Evolutionary conservation across 257 asterid genomes (phyloP).

Genomic region (Salvia hispanica): DNA sequence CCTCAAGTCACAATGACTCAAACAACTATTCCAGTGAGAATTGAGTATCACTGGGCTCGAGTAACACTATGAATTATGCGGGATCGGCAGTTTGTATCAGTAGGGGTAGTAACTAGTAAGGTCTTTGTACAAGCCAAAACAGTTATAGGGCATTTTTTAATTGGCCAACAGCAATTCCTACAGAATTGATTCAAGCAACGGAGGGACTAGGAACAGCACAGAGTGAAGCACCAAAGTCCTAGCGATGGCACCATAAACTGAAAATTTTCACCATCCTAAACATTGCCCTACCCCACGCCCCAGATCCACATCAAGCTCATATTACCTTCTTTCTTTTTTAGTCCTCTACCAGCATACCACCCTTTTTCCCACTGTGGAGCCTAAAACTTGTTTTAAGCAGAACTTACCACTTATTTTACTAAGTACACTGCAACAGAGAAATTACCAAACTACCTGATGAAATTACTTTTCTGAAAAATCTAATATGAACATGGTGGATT

Average conservation of each 20-base stretch:
- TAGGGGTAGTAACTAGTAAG: not conserved
- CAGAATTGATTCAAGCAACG: not conserved
- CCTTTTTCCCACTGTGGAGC: not conserved
- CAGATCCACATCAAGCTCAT: constrained; percentile 6
- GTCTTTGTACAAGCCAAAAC: constrained; percentile 4
- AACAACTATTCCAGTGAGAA: constrained; percentile 2
- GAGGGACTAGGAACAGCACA: not conserved
- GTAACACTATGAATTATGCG: not conserved
- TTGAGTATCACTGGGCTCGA: not conserved
- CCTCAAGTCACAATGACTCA: not conserved
- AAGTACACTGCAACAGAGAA: constrained; percentile 6
- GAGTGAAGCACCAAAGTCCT: not conserved
- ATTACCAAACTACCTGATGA: not conserved
- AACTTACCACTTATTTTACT: not conserved
- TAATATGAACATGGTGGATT: not conserved
- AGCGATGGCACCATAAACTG: not conserved
- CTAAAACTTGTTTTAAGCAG: not conserved
- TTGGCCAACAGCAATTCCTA: not conserved
- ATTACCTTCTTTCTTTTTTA: constrained; percentile 1
- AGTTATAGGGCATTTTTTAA: not conserved
- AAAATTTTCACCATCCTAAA: not conserved
- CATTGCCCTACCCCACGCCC: not conserved
- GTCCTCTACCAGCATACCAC: constrained; percentile 4
- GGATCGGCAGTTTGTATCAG: not conserved
- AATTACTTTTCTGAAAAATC: not conserved